These are phyloP conservation scores for Colletotrichum limetticola DNA, from an alignment of 2,329 filamentous ascomycete species.

Conservation along the genomic window DNA sequence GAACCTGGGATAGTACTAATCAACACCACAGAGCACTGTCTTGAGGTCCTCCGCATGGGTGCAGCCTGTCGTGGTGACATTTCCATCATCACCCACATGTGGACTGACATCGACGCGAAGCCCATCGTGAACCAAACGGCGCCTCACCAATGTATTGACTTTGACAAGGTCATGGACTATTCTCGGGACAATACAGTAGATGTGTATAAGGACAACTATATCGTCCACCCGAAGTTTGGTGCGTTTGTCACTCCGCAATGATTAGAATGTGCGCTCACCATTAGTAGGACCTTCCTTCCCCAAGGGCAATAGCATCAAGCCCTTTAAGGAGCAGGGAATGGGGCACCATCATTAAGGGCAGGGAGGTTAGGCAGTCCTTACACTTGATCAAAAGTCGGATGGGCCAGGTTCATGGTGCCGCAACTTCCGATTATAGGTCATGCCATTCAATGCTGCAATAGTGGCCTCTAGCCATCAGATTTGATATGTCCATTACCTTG, in stretches of 20 bases:
- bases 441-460: too few relatives aligned
- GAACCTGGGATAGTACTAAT: not conserved
- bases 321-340: conserved; percentile 30
- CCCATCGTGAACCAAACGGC: conserved; percentile 33
- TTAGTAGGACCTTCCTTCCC: conserved; percentile 26
- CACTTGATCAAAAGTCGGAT: not conserved
- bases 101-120: conserved; percentile 31
- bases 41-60: conserved; percentile 32
- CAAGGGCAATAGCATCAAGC: conserved; percentile 31
- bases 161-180: conserved; percentile 25
- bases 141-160: conserved; percentile 30
- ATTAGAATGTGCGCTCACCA: not conserved
- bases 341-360: conserved; percentile 1
- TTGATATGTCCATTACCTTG: too few relatives aligned
- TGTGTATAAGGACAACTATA: conserved; percentile 31
- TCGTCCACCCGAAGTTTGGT: conserved; percentile 34
- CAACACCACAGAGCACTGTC: conserved; percentile 10
- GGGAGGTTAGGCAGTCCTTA: not conserved
- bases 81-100: conserved; percentile 35
- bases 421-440: too few relatives aligned
- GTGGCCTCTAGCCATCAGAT: too few relatives aligned
- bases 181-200: conserved; percentile 22
- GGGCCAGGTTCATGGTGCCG: too few relatives aligned
- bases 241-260: too few relatives aligned
- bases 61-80: conserved; percentile 30